Evolutionary conservation across 768 basidiomycete genomes (phyloP).

Genomic region (Artomyces pyxidatus): DNA sequence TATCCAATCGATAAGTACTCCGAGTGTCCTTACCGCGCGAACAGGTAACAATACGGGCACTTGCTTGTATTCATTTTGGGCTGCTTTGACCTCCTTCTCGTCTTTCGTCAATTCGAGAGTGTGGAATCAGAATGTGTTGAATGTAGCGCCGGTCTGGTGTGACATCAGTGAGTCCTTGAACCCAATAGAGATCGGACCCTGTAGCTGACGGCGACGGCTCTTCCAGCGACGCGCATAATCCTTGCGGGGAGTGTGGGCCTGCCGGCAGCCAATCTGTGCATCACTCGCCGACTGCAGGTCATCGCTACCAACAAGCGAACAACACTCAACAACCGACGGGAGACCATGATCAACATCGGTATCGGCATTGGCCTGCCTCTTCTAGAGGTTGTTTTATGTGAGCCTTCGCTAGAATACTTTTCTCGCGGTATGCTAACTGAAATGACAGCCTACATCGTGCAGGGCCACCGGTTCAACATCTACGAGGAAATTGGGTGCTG

Average conservation of each 20-base stretch:
- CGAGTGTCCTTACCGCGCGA: too few species aligned
- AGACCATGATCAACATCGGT: constrained; percentile 23
- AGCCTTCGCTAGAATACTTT: too few species aligned
- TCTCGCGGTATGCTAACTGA: too few species aligned
- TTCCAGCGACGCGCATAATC: constrained; percentile 31
- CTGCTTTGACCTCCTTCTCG: constrained; percentile 46
- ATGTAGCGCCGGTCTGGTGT: constrained; percentile 42
- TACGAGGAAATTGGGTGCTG: too few species aligned
- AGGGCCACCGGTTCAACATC: too few species aligned
- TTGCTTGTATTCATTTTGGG: constrained; percentile 66
- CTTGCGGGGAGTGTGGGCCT: constrained; percentile 29
- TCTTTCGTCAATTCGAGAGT: constrained; percentile 59
- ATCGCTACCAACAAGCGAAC: constrained; percentile 29
- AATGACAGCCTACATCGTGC: too few species aligned
- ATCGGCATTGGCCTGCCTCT: constrained; percentile 21
- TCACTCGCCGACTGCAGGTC: constrained; percentile 40
- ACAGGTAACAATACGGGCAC: constrained; percentile 68
- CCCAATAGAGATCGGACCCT: not conserved
- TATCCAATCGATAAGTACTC: too few species aligned
- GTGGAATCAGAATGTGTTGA: constrained; percentile 53
- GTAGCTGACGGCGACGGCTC: too few species aligned
- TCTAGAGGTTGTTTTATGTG: constrained; percentile 7
- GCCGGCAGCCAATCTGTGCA: constrained; percentile 34
- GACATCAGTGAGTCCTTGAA: constrained; percentile 38
- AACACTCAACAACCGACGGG: constrained; percentile 22